A percentile compares a stretch with the other conserved stretches of the same genome.
Conservation (phyloP, 176 grass and related monocot genomes). For the Chloris gayana region DNA sequence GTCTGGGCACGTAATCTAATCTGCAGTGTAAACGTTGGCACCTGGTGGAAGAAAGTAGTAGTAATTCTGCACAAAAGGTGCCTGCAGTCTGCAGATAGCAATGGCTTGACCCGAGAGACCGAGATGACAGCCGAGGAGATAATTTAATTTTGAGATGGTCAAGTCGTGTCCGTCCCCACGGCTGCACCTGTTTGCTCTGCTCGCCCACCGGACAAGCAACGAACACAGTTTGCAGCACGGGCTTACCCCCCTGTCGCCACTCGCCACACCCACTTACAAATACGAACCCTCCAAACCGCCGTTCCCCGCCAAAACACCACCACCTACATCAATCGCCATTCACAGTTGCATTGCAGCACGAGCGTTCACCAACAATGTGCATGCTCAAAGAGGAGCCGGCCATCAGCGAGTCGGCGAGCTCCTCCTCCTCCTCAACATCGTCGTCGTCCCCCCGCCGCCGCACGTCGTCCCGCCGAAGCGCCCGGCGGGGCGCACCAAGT, state of each 20-base stretch:
- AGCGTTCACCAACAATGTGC: neutral
- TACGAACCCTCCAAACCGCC: neutral
- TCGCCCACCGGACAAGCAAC: neutral
- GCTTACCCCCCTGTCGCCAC: neutral
- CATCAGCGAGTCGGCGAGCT: neutral
- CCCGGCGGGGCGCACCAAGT: conserved; percentile 56
- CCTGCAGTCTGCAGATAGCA: too few species aligned
- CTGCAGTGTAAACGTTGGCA: too few species aligned
- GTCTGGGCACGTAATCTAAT: too few species aligned
- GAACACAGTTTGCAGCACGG: neutral
- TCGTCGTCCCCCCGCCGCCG: neutral
- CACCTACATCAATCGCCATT: neutral
- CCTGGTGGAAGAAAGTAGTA: too few species aligned
- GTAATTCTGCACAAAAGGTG: too few species aligned
- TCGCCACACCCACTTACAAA: conserved; percentile 11
- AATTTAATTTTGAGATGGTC: neutral
- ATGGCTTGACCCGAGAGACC: neutral
- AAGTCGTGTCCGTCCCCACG: neutral
- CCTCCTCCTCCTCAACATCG: neutral
- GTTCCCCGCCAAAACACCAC: neutral
- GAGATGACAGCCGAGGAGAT: neutral
- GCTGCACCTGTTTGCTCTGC: conserved; percentile 1
- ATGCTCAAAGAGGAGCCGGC: neutral
- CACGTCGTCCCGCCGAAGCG: conserved; percentile 46
- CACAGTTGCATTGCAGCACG: too few species aligned